Evolutionary conservation across 768 basidiomycete genomes (phyloP).

Genomic region (Kwoniella botswanensis): DNA sequence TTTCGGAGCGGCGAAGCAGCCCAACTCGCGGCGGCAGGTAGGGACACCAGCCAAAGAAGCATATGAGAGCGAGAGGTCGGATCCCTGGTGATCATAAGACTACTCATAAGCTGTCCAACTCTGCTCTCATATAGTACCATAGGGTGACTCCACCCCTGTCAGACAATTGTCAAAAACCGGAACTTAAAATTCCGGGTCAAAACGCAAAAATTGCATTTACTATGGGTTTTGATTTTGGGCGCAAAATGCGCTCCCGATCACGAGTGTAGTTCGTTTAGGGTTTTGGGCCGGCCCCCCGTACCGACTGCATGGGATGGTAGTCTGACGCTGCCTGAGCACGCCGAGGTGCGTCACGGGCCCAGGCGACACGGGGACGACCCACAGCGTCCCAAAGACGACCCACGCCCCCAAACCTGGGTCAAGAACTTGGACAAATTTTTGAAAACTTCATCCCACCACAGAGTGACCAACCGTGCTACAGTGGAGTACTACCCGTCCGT

Average conservation of each 20-base stretch:
- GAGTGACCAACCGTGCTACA: background rate
- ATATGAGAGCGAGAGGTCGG: slow-evolving; percentile 5
- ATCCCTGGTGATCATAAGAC: too few species aligned
- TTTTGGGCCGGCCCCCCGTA: background rate
- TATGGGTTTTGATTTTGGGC: slow-evolving; percentile 19
- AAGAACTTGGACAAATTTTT: slow-evolving; percentile 67
- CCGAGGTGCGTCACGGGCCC: background rate
- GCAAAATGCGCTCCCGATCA: background rate
- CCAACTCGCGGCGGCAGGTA: slow-evolving; percentile 11
- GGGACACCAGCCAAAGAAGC: slow-evolving; percentile 1
- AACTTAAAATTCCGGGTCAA: slow-evolving; percentile 17
- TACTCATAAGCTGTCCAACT: background rate
- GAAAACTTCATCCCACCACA: background rate
- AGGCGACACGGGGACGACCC: slow-evolving; percentile 12
- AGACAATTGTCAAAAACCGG: background rate
- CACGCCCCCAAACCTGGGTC: slow-evolving; percentile 73
- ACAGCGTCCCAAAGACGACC: slow-evolving; percentile 52
- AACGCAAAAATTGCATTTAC: slow-evolving; percentile 19
- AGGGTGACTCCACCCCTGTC: slow-evolving; percentile 2
- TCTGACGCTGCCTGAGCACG: background rate
- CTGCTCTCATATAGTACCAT: slow-evolving; percentile 21
- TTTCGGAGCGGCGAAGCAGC: slow-evolving; percentile 1
- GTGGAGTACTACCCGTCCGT: slow-evolving; percentile 11
- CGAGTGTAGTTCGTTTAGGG: slow-evolving; percentile 12
- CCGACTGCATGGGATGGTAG: background rate